Evolutionary conservation across 139 green algal genomes (phyloP).

Genomic region (Dunaliella sp.): DNA sequence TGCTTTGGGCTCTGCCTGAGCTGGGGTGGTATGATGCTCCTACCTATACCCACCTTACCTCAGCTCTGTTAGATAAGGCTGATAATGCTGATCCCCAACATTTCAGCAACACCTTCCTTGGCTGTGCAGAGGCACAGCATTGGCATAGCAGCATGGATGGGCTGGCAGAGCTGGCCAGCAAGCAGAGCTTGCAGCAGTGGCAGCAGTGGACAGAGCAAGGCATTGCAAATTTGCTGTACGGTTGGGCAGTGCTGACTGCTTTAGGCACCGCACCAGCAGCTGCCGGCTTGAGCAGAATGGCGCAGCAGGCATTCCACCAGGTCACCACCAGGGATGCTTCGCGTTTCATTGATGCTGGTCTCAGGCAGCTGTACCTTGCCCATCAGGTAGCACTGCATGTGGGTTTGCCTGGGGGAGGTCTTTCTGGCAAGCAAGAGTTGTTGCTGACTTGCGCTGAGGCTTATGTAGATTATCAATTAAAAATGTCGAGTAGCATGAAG

Average conservation of each 20-base stretch:
- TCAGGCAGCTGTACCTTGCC: neutral
- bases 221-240: neutral
- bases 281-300: neutral
- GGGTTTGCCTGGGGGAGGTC: neutral
- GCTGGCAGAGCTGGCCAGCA: neutral
- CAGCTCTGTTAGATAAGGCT: neutral
- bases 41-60: neutral
- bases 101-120: neutral
- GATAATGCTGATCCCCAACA: neutral
- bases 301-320: neutral
- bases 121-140: neutral
- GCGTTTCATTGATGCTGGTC: neutral
- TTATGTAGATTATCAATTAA: neutral
- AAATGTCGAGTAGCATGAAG: neutral
- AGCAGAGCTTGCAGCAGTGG: neutral
- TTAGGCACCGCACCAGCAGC: neutral
- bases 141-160: neutral
- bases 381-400: neutral
- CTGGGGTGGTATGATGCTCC: neutral
- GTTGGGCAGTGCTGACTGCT: neutral
- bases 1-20: neutral
- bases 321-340: neutral
- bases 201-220: neutral
- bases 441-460: neutral
- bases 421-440: neutral